These are phyloP conservation scores for Ceratobasidium sp. DNA, from an alignment of 1,284 basidiomycete genomes.

Conservation along the genomic window DNA sequence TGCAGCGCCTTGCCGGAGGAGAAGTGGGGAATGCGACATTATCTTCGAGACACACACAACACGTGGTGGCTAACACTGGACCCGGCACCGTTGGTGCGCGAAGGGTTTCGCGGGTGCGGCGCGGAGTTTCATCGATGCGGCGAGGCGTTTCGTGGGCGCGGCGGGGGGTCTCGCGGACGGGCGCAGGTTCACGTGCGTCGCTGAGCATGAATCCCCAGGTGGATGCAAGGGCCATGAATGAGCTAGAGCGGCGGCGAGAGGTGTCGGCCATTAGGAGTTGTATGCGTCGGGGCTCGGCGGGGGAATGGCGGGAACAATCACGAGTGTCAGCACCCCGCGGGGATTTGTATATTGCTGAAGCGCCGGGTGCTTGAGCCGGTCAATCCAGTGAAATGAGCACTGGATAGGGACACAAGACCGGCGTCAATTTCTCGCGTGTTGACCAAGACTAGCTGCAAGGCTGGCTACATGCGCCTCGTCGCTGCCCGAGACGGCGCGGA, in stretches of 20 bases:
- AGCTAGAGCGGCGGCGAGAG: too few relatives aligned
- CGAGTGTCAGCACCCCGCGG: slow-evolving; percentile 8
- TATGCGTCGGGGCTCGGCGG: not conserved
- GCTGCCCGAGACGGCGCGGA: too few relatives aligned
- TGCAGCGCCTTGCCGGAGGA: slow-evolving; percentile 20
- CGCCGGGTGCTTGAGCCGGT: not conserved
- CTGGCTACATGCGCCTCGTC: too few relatives aligned
- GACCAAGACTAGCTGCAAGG: too few relatives aligned
- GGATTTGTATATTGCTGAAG: not conserved
- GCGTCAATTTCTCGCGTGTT: too few relatives aligned
- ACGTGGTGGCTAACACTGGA: not conserved
- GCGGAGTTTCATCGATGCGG: too few relatives aligned
- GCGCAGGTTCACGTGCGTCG: not conserved
- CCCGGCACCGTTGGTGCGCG: not conserved
- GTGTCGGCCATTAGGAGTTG: not conserved
- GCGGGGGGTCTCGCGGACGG: not conserved
- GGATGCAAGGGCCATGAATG: too few relatives aligned
- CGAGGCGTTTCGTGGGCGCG: too few relatives aligned
- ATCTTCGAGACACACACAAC: slow-evolving; percentile 19
- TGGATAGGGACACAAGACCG: not conserved
- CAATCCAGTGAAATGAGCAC: not conserved
- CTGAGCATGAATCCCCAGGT: not conserved
- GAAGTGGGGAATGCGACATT: slow-evolving; percentile 9
- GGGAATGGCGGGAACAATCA: not conserved
- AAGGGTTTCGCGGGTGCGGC: not conserved